phyloP scores from a whole-genome alignment of 495 filamentous ascomycete genomes.

The Tuber magnatum region DNA sequence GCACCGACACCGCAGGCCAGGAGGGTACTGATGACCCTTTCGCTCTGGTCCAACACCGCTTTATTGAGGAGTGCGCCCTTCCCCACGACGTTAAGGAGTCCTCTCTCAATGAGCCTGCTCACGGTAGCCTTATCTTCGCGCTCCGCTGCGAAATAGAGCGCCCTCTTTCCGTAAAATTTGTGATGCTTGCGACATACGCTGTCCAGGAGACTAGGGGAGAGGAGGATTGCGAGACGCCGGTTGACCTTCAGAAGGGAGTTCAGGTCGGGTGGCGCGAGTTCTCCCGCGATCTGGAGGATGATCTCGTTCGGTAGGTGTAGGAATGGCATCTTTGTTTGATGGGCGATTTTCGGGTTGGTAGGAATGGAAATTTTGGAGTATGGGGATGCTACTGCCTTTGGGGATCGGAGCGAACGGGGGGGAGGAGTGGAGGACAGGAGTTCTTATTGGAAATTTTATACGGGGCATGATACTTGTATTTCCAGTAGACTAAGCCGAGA shows the following conservation, averaged over 20 bases:
- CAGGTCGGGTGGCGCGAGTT: constrained; percentile 16
- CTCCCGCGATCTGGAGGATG: constrained; percentile 22
- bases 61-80: background rate
- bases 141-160: background rate
- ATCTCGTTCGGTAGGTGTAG: constrained; percentile 26
- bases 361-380: background rate
- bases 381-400: background rate
- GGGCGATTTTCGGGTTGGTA: background rate
- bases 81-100: background rate
- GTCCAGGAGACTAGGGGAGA: constrained; percentile 18
- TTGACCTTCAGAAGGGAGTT: constrained; percentile 21
- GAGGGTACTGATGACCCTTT: constrained; percentile 34
- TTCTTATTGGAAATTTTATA: background rate
- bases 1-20: constrained; percentile 21
- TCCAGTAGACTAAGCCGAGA: background rate
- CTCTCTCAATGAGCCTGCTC: background rate
- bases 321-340: constrained; percentile 15
- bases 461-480: background rate
- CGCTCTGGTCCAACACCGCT: constrained; percentile 5
- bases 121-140: background rate
- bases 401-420: background rate
- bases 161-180: background rate
- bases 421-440: background rate
- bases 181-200: background rate
- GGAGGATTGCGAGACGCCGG: constrained; percentile 22